A percentile compares a stretch with the other conserved stretches of the same genome.
Conservation (phyloP, 1,284 basidiomycete genomes). For the Cutaneotrichosporon spelunceum region DNA sequence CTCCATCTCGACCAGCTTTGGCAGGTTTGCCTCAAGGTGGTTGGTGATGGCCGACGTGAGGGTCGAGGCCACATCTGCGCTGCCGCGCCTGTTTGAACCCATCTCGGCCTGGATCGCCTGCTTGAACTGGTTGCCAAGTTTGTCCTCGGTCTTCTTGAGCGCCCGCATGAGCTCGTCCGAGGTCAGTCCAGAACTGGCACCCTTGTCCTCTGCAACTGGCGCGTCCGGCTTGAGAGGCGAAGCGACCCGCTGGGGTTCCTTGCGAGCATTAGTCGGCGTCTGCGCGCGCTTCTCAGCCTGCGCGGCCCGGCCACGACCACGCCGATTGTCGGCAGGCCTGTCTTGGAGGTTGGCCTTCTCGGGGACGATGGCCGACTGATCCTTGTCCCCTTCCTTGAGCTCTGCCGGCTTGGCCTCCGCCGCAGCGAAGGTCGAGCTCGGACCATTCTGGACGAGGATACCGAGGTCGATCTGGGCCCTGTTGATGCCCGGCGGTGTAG, state of each 20-base stretch:
- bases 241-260: constrained; percentile 5
- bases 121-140: constrained; percentile 28
- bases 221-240: neutral
- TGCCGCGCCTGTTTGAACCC: neutral
- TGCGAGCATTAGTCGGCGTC: neutral
- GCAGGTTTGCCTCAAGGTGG: constrained; percentile 29
- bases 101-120: constrained; percentile 12
- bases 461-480: constrained; percentile 27
- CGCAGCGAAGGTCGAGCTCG: neutral
- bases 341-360: neutral
- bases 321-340: neutral
- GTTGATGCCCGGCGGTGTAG: constrained; percentile 33
- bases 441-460: neutral
- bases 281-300: neutral
- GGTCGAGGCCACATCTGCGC: constrained; percentile 7
- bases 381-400: constrained; percentile 13
- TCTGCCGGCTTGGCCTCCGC: constrained; percentile 4
- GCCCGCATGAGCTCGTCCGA: constrained; percentile 17
- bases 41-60: constrained; percentile 27
- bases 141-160: constrained; percentile 35
- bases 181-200: constrained; percentile 4
- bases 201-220: neutral
- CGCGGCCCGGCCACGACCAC: neutral
- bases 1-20: constrained; percentile 25
- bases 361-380: neutral